These are phyloP conservation scores for Lichtheimia ornata DNA, from an alignment of 371 early-diverging fungal genomes.

Conservation along the genomic window DNA sequence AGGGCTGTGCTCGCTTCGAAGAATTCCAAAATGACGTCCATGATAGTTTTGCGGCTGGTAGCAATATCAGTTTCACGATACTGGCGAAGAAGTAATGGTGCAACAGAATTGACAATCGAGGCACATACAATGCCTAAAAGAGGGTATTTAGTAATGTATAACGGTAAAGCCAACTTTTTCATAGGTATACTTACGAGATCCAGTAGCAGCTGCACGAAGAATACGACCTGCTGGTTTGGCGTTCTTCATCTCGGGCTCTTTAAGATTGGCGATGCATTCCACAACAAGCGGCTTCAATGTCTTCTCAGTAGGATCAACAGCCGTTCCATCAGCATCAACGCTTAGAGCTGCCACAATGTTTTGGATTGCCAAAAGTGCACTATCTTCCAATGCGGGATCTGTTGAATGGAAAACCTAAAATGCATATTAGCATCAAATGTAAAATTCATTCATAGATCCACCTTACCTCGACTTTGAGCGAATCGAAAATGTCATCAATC, in stretches of 20 bases:
- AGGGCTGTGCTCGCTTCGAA: slow-evolving; percentile 61
- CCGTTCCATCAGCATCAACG: slow-evolving; percentile 25
- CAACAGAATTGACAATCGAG: slow-evolving; percentile 51
- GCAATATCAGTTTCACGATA: slow-evolving; percentile 56
- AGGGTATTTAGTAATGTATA: background rate
- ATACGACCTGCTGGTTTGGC: slow-evolving; percentile 70
- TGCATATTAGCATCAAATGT: background rate
- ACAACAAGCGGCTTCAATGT: slow-evolving; percentile 64
- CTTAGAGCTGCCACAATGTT: slow-evolving; percentile 57
- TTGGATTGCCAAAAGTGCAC: slow-evolving; percentile 4
- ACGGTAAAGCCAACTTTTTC: background rate
- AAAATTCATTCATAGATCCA: background rate
- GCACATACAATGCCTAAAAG: slow-evolving; percentile 63
- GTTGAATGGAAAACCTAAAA: slow-evolving; percentile 13
- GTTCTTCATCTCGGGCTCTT: slow-evolving; percentile 74
- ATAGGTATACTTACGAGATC: slow-evolving; percentile 52
- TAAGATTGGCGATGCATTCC: slow-evolving; percentile 69
- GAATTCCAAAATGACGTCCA: slow-evolving; percentile 70
- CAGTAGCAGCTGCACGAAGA: slow-evolving; percentile 63
- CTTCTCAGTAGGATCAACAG: slow-evolving; percentile 55
- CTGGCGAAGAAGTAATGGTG: slow-evolving; percentile 60
- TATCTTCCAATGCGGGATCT: slow-evolving; percentile 12
- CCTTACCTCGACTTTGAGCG: slow-evolving; percentile 68
- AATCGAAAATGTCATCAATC: slow-evolving; percentile 67
- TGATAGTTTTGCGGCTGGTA: slow-evolving; percentile 60